Evolutionary conservation across 2,329 filamentous ascomycete genomes (phyloP), one percentile per base, ranked within the genome.

Genomic region (Diaporthe capsici): DNA sequence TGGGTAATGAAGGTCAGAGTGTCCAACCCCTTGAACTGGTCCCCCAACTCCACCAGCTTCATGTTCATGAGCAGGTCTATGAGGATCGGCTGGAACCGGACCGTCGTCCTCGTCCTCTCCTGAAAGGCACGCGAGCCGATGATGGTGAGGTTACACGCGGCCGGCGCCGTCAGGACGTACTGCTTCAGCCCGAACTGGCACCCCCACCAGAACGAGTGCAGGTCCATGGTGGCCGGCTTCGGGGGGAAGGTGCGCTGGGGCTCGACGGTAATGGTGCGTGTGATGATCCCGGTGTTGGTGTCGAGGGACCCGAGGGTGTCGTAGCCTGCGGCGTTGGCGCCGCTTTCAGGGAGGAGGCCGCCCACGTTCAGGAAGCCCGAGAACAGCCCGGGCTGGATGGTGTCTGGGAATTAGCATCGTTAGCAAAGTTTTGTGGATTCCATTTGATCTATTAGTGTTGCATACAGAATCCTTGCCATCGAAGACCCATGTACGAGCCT

Each of bases 291-390:
- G 8, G 63, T 68, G 25, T 68, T 53, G 0, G 63, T 68, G 63
- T 68, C 63, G 7, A 68, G 22, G 28, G 47, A 68, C 47, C 63
- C 47, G 49, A 68, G 63, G 31, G 63, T 53, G 44, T 68, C 63
- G 4, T 68, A 68, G 4, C 63, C 63, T 10, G 47, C 63, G 34
- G 22, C 47, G 4, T 68, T 53, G 47, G 12, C 12, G 22, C 63
- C 63, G 20, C 63, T 68, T 13, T 28, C 3, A 12, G 63, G 63
- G 4, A 37, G 28, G 2, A 68, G 47, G 22, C 63, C 25, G 22
- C 63, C 63, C 17, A 68, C 6, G 10, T 51, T 39, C 13, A 68
- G 22, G 34, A 28, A 37, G 20, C 47, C 47, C 1, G 25, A 6
- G 6, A 68, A 39, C 28, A 68, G 22, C 4, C 63, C 63, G 0